These are phyloP conservation scores for Neofusicoccum cordaticola DNA, from an alignment of 2,329 filamentous ascomycete genomes.

Conservation along the genomic window DNA sequence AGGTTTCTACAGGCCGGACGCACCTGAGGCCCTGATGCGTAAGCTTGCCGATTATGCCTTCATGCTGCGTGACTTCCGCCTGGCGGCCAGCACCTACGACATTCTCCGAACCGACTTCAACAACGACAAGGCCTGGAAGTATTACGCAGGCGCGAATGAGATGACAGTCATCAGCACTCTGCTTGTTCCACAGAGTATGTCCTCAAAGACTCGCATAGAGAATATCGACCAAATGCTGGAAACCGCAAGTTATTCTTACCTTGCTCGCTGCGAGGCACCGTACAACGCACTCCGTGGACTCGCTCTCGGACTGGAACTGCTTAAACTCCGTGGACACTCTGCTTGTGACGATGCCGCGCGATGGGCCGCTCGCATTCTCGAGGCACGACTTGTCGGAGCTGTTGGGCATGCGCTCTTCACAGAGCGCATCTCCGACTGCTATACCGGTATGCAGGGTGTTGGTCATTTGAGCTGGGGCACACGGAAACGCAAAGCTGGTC, in stretches of 20 bases:
- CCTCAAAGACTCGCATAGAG: constrained; percentile 74
- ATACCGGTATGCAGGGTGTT: constrained; percentile 67
- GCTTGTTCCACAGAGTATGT: constrained; percentile 66
- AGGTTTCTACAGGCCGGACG: constrained; percentile 80
- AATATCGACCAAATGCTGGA: constrained; percentile 84
- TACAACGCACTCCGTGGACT: constrained; percentile 80
- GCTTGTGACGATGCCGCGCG: constrained; percentile 82
- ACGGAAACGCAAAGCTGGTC: constrained; percentile 77
- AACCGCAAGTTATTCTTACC: constrained; percentile 87
- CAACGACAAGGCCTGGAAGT: constrained; percentile 95
- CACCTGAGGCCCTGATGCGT: constrained; percentile 85
- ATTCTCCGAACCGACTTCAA: constrained; percentile 83
- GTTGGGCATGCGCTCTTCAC: constrained; percentile 80
- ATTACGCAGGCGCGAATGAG: constrained; percentile 90
- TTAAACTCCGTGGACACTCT: constrained; percentile 74
- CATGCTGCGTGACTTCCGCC: constrained; percentile 94
- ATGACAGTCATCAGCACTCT: constrained; percentile 87
- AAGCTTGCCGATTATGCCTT: constrained; percentile 94
- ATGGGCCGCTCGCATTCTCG: constrained; percentile 79
- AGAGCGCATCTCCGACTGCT: constrained; percentile 83
- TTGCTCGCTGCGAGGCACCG: constrained; percentile 74
- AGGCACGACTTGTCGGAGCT: constrained; percentile 66
- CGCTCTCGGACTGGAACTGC: constrained; percentile 73
- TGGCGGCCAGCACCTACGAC: constrained; percentile 89
- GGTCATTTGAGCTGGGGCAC: constrained; percentile 67